Evolutionary conservation across 768 basidiomycete species (phyloP), one percentile per base, ranked within the genome.

Genomic region (Agaricus blazei): DNA sequence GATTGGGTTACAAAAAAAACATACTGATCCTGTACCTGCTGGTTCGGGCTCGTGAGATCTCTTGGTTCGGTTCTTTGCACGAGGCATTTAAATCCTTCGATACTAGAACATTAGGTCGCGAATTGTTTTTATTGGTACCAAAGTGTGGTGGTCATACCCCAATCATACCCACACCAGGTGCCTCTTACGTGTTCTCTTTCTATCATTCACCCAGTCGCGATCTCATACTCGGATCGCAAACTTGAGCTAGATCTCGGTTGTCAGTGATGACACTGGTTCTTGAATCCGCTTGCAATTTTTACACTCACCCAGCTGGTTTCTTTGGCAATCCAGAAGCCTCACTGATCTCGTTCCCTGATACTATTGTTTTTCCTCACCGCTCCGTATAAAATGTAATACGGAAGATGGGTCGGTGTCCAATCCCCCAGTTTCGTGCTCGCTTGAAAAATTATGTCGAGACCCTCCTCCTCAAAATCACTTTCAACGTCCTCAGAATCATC

Each of bases 311-410:
- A 66, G 62, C 62, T 60, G 64, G 60, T 58, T 60, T 61, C 62
- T 64, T 66, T 64, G 57, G 57, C 61, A 67, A 64, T 60, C 54
- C 31, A 64, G 57, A 65, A 64, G 51, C 56, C 58, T 62, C 60
- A 63, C 64, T 65, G 62, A 67, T 65, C 62, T 51, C 62, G 59
- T 53, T 5, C 15, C 59, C 66, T 63, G 57, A 61, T 65, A 58
- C 63, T 63, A 54, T 58, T 40, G 57, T 59, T 61, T 58, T 60
- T 60, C 56, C 66, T 64, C 54, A 60, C 52, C 44, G 58, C 40
- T 58, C 54, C 52, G 60, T 71, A 73, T 73, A 73, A 71, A 67
- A 60, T 49, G 52, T 52, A 15, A 49, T 46, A 48, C 48, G 54
- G 50, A 50, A 56, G 19, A 19, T 26, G 14, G 23, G n/a, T 34